Evolutionary conservation across 108 stramenopile species (phyloP).

Genomic region (Nannochloropsis oceanica): DNA sequence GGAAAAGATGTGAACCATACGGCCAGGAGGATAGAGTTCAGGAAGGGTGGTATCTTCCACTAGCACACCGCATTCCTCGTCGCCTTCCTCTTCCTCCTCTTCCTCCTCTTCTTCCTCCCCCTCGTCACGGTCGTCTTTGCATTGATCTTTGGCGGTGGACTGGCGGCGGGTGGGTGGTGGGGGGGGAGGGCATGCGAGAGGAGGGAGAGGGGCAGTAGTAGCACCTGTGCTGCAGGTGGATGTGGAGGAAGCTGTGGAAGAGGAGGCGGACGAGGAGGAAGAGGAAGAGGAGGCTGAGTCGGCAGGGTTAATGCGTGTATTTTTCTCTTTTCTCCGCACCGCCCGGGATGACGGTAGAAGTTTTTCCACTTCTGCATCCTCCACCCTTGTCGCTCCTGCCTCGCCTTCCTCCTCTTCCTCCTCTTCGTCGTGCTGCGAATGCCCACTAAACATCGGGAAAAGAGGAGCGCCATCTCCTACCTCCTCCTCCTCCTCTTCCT

Average conservation of each 20-base stretch:
- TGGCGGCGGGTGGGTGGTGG: too few species aligned
- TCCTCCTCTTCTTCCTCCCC: background rate
- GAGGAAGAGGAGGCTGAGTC: background rate
- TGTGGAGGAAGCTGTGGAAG: background rate
- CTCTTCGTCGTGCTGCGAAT: too few species aligned
- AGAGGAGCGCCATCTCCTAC: too few species aligned
- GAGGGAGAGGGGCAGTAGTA: too few species aligned
- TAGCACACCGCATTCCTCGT: conserved; percentile 40
- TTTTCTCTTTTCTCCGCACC: background rate
- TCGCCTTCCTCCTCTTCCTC: too few species aligned
- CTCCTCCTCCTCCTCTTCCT: too few species aligned
- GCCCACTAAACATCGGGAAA: too few species aligned
- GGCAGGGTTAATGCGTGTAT: background rate
- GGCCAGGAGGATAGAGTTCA: conserved; percentile 75
- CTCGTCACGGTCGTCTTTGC: background rate
- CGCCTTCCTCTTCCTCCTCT: background rate
- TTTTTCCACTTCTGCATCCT: too few species aligned
- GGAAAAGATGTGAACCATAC: conserved; percentile 75
- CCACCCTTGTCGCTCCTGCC: too few species aligned
- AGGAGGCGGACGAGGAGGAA: background rate
- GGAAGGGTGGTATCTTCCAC: conserved; percentile 72
- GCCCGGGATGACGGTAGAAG: too few species aligned
- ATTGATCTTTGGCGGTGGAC: background rate
- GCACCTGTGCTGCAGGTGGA: too few species aligned
- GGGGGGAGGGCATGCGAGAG: too few species aligned